Evolutionary conservation across 345 rosid species (phyloP), one percentile per base, ranked within the genome.

Genomic region (Zanthoxylum bungeanum): DNA sequence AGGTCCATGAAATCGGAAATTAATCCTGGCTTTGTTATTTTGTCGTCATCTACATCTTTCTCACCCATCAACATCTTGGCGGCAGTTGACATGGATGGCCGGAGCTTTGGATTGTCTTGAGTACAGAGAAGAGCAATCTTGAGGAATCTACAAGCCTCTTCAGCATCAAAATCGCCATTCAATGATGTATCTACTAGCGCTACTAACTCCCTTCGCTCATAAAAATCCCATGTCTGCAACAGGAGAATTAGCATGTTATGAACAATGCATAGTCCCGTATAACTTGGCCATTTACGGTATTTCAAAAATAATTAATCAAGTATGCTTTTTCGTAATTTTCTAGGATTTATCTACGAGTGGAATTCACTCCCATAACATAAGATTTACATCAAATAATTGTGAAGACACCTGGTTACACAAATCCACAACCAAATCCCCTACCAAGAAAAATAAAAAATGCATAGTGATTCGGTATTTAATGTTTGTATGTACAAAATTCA

Each of bases 1-100:
- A 91, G 79, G 76, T 91, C 97, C 97, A 87, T 86, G 79, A 91
- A 86, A 75, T 91, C 97, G 5, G 93, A 80, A 11, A 91, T 87
- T 60, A 91, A 78, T 31, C 91, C 97, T 9, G 97, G 97, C 78
- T 82, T 87, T 59, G 78, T 53, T 75, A 91, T 86, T 73, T 69
- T 81, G 1, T 37, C 49, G 21, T 73, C 77, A 49, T 80, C 76
- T 16, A 83, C 50, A 6, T 73, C 60, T 68, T 74, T 83, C 82
- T 82, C 63, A 37, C 97, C 87, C 2, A 76, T 86, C 34, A 91
- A 77, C 80, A 85, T 72, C 85, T 74, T 85, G 52, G 87, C 86
- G 22, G 86, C 88, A 0, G 81, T 83, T 25, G 97, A 84, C 93
- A 91, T 91, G 25, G 79, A 77, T 63, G 97, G 97, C 34, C 97